Conservation (phyloP, 2,329 filamentous ascomycete genomes). For the Coniochaeta sp. region DNA sequence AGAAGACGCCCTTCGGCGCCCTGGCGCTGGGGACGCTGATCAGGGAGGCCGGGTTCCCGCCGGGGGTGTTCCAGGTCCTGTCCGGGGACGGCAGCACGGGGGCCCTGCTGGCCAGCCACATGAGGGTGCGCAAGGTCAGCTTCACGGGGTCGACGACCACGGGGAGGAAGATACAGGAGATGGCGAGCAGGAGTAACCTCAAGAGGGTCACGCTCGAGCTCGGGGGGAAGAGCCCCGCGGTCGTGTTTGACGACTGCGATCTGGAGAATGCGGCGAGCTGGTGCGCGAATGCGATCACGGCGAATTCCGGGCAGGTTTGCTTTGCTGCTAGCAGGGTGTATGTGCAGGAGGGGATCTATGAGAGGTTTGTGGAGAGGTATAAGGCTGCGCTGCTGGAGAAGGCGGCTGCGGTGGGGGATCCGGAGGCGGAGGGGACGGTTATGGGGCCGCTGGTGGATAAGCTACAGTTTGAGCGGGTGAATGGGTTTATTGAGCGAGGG, state of each 20-base stretch:
- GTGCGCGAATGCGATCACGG: slow-evolving; percentile 43
- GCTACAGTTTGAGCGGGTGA: slow-evolving; percentile 36
- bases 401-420: slow-evolving; percentile 51
- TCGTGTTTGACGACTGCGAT: slow-evolving; percentile 57
- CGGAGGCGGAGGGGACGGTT: slow-evolving; percentile 49
- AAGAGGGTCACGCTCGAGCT: slow-evolving; percentile 68
- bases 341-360: slow-evolving; percentile 52
- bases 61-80: slow-evolving; percentile 33
- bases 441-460: slow-evolving; percentile 50
- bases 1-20: slow-evolving; percentile 30
- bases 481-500: slow-evolving; percentile 34
- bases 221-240: slow-evolving; percentile 57
- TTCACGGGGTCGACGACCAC: slow-evolving; percentile 63
- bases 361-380: slow-evolving; percentile 50
- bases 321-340: slow-evolving; percentile 68
- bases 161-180: slow-evolving; percentile 55
- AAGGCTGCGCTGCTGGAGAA: slow-evolving; percentile 49
- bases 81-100: slow-evolving; percentile 26
- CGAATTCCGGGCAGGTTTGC: slow-evolving; percentile 68
- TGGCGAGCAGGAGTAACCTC: slow-evolving; percentile 50
- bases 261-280: slow-evolving; percentile 46
- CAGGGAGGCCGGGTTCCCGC: slow-evolving; percentile 32
- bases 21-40: slow-evolving; percentile 27
- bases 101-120: slow-evolving; percentile 12
- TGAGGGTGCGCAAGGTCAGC: slow-evolving; percentile 51